A percentile compares a stretch with the other conserved stretches of the same genome.
These are phyloP conservation scores for Podila epigama DNA, from an alignment of 192 early-diverging fungal species.

Conservation along the genomic window DNA sequence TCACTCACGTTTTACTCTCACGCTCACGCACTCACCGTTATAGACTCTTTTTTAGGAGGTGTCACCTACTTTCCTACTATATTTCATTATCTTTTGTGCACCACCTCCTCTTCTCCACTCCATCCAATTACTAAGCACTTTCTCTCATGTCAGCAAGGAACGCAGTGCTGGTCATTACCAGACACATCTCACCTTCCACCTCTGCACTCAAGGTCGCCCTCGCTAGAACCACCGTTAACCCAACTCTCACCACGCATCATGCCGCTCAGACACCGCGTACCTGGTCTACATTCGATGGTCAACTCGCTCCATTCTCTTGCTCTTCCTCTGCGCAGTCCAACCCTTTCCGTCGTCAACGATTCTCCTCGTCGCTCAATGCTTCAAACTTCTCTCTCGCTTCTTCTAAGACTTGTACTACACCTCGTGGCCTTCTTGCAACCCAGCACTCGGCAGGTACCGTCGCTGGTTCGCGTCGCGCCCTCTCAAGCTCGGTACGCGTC, in stretches of 20 bases:
- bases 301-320: constrained; percentile 35
- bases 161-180: constrained; percentile 46
- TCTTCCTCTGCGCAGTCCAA: constrained; percentile 19
- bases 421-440: background rate
- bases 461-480: constrained; percentile 22
- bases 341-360: constrained; percentile 11
- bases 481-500: constrained; percentile 29
- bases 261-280: constrained; percentile 15
- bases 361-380: constrained; percentile 17
- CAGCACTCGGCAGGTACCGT: background rate
- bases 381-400: background rate
- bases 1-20: background rate
- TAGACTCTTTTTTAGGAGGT: background rate
- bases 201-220: constrained; percentile 39
- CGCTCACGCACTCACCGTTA: background rate
- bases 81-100: background rate
- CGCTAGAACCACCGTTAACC: constrained; percentile 39
- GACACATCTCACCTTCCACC: constrained; percentile 36
- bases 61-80: background rate
- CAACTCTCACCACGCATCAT: constrained; percentile 24
- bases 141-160: constrained; percentile 32
- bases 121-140: background rate
- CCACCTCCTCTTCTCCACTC: background rate
- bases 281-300: constrained; percentile 39
- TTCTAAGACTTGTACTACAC: background rate